A percentile compares a stretch with the other conserved stretches of the same genome.
phyloP scores from a whole-genome alignment of 495 filamentous ascomycete genomes.

The Rhypophila decipiens region DNA sequence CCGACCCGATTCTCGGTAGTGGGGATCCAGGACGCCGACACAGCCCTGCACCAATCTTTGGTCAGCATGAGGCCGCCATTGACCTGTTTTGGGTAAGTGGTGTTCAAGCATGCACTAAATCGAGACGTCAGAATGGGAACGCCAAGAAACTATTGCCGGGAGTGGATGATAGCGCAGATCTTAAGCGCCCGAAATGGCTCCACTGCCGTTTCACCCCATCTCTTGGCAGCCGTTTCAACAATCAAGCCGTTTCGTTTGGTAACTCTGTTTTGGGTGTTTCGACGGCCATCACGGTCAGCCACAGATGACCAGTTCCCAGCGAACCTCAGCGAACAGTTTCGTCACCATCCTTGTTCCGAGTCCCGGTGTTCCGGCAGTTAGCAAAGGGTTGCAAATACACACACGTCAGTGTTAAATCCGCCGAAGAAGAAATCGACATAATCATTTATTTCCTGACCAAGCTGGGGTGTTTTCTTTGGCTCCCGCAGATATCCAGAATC shows the following conservation, averaged over 20 bases:
- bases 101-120: neutral
- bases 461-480: too few species aligned
- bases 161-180: neutral
- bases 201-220: neutral
- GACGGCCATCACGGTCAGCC: too few species aligned
- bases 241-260: conserved; percentile 2
- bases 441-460: too few species aligned
- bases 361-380: too few species aligned
- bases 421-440: too few species aligned
- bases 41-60: conserved; percentile 2
- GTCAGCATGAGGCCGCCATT: conserved; percentile 20
- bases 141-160: neutral
- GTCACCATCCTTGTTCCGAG: neutral
- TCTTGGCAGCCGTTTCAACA: conserved; percentile 5
- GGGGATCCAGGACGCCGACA: conserved; percentile 7
- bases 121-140: conserved; percentile 1
- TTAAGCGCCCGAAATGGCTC: neutral
- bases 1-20: too few species aligned
- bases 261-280: conserved; percentile 4
- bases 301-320: too few species aligned
- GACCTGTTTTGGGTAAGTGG: neutral
- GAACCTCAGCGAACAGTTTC: too few species aligned
- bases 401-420: too few species aligned
- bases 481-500: too few species aligned
- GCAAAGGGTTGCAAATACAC: too few species aligned